Evolutionary conservation across 139 green algal genomes (phyloP), one percentile per base, ranked within the genome.

Genomic region (Yamagishiella unicocca): DNA sequence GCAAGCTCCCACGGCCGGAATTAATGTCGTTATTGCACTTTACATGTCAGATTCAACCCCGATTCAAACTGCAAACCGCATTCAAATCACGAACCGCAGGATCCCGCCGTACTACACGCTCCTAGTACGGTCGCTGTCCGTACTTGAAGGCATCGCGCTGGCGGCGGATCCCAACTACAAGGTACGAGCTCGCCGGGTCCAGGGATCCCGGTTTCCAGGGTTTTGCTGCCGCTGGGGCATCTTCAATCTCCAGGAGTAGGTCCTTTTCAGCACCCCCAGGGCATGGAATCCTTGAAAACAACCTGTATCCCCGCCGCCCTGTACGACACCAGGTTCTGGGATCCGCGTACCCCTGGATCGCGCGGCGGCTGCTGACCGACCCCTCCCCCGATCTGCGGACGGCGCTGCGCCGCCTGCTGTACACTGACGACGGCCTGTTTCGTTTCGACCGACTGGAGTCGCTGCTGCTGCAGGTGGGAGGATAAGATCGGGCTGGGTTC

Each of bases 91-190:
- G n/a, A n/a, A n/a, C n/a, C n/a, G n/a, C 91, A 91, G 90, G 6
- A 95, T 99, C 40, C 96, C 96, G 5, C 76, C 95, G 8, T 98
- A 97, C 93, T 99, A 98, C 92, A 98, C 95, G 4, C 93, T 99
- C 64, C 92, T 98, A 35, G 95, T 99, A 42, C 93, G 96, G 62
- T 93, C 66, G 46, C 87, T 99, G 27, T 94, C 92, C 21, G 96
- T 98, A 54, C 92, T 99, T 81, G 96, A 99, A 90, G 96, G 96
- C 66, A 98, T 99, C 64, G 96, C 96, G 8, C 91, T 99, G 33
- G 90, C 95, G 27, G 92, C 76, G 7, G 94, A 99, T 88, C 93
- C 91, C 29, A 93, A 96, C 70, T 99, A 98, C 93, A 99, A 99
- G 95, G 96, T 95, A 58, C 1, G 77, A 0, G 29, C 33, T 58